Conservation (phyloP, 176 grass and related monocot genomes). For the Avena sativa region DNA sequence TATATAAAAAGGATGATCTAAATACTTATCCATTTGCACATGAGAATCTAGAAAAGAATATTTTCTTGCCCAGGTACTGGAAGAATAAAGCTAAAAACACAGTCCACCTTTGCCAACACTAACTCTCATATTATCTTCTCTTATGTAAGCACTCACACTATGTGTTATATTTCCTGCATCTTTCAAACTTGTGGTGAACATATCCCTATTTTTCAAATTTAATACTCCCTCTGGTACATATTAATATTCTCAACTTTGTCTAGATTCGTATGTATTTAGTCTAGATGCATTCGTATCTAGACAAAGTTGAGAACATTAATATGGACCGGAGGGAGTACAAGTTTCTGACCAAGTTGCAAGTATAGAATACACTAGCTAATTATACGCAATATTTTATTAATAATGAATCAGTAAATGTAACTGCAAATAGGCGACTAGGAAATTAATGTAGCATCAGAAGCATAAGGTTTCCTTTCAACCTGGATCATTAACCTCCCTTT, state of each 20-base stretch:
- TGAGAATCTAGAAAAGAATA: neutral
- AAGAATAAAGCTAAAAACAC: constrained; percentile 2
- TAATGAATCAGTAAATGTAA: constrained; percentile 5
- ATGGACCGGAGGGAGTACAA: neutral
- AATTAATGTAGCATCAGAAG: neutral
- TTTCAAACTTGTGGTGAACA: constrained; percentile 1
- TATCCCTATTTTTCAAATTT: neutral
- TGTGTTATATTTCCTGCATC: constrained; percentile 19
- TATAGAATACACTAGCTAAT: constrained; percentile 21
- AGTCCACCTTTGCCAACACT: neutral
- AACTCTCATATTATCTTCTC: constrained; percentile 1
- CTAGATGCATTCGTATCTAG: too few relatives aligned
- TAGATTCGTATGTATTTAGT: too few relatives aligned
- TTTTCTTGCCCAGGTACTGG: neutral
- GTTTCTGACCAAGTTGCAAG: neutral
- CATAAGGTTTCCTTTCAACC: neutral
- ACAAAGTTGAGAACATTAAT: too few relatives aligned
- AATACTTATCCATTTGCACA: constrained; percentile 19
- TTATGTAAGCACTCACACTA: neutral
- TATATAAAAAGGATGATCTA: neutral
- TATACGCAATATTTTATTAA: neutral
- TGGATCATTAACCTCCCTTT: neutral
- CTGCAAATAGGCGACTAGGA: neutral
- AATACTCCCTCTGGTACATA: neutral
- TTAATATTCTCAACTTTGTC: too few relatives aligned